Conservation (phyloP, 2,329 filamentous ascomycete genomes). For the Ophiostoma himal-ulmi region DNA sequence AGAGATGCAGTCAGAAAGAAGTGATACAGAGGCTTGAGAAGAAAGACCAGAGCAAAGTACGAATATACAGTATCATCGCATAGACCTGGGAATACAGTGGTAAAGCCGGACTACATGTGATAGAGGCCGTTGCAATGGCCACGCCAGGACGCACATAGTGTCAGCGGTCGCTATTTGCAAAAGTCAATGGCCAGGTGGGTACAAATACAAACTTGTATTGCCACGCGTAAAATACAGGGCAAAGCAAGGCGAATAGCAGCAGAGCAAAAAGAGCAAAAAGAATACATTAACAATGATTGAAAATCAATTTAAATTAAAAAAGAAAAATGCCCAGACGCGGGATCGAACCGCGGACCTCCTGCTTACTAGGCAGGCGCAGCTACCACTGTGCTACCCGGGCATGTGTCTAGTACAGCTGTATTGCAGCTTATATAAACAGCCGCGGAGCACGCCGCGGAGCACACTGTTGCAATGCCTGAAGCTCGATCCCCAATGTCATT, state of each 20-base stretch:
- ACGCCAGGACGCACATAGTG: too few relatives aligned
- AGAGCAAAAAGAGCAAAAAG: not conserved
- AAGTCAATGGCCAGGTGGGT: too few relatives aligned
- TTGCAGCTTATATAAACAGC: not conserved
- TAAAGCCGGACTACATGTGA: too few relatives aligned
- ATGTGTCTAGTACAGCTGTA: constrained; percentile 5
- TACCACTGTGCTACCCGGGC: constrained; percentile 26
- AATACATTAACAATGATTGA: not conserved
- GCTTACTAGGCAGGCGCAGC: constrained; percentile 26
- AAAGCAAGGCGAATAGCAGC: too few relatives aligned
- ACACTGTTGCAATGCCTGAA: too few relatives aligned
- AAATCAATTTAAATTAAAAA: not conserved
- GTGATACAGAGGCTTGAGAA: not conserved
- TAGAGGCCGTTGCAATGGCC: too few relatives aligned
- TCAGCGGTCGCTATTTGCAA: too few relatives aligned
- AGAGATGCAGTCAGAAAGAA: not conserved
- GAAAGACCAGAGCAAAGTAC: not conserved
- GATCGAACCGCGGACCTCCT: constrained; percentile 27
- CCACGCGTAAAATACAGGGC: too few relatives aligned
- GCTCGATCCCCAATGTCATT: too few relatives aligned
- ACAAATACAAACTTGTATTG: too few relatives aligned
- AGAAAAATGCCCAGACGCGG: constrained; percentile 24
- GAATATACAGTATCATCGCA: too few relatives aligned
- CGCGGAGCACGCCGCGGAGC: not conserved
- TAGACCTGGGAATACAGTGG: too few relatives aligned